Evolutionary conservation across 805 yeast genomes (phyloP), one percentile per base, ranked within the genome.

Genomic region (Sugiyamaella lignohabitans): DNA sequence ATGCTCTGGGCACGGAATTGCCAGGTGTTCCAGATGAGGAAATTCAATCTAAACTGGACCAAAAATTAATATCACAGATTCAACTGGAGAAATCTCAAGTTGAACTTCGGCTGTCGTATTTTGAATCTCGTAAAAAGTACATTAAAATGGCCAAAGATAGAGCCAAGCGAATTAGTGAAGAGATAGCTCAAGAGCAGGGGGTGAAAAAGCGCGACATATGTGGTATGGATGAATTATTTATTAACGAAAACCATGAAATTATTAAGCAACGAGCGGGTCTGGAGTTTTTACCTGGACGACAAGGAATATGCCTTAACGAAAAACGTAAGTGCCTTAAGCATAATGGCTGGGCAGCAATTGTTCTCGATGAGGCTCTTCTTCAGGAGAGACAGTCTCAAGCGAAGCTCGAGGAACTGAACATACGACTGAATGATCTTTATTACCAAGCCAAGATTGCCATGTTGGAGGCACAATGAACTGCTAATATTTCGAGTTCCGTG

Each of bases 131-230:
- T 17, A 23, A 30, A 23, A 41, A 45, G 14, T 52, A 50, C 35
- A 16, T 57, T 19, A 18, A 46, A 20, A 45, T 50, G 1, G 50
- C 52, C 27, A 55, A 55, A 23, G 62, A 58, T 10, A 50, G 57
- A 21, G 41, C 53, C 24, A 51, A 55, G 40, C 35, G 41, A 37
- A 35, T 57, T 18, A 41, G 49, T n/a, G 60, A 55, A 32, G 54
- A 54, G 37, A 35, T 55, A 2, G 57, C 59, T 2, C 47, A 44
- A 3, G 57, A 51, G 24, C 39, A 43, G 1, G 57, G 54, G 2
- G 57, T 48, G n/a, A 46, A 55, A 35, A 56, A 56, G 42, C 47
- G 46, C 40, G 59, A 55, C 34, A 48, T 52, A 1, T 58, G 62
- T 42, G 59, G 61, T n/a, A 37, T 50, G 38, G 56, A 54, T 35